Base-by-base conservation (phyloP, 1,139 yeast species). In the Kodamaea plutei region DNA sequence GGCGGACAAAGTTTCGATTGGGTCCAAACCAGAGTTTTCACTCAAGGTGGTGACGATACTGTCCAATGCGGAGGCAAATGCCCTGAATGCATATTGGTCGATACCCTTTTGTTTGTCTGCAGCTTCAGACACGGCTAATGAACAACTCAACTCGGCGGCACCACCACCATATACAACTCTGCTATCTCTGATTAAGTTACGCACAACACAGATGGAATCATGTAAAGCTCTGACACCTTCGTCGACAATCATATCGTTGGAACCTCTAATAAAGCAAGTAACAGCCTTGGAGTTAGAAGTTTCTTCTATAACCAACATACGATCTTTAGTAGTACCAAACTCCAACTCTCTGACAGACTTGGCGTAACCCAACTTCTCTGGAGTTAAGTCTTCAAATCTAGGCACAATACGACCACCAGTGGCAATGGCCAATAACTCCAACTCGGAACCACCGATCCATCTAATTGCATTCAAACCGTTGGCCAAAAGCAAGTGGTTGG, bases 401-500 rank as follows among this genome's bases (percentile, higher is more conserved):
- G 98, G 96, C 26, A 93, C 98, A 47, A 91, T 93, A 50, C 96
- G 79, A 36, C 97, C 98, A 52, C 87, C 83, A 18, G 98, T 91
- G 28, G 98, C 97, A 57, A 93, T 91, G 23, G 98, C 98, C 50
- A 93, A 79, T 43, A 87, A 74, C 64, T 91, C 98, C 48, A 91
- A 73, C 54, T 93, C 99, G 31, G 95, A 87, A 23, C 98, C 98
- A 38, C 98, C 98, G 35, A 93, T 95, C 98, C 98, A 93, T 69
- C 98, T 80, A 26, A 93, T 94, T 21, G 98, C 97, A 31, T 95
- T 95, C 43, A 91, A 73, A 25, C 84, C 76, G 58, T 89, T 87
- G 48, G 93, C 85, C 47, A 89, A 69, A 41, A 91, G 71, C 53
- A 91, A 66, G 59, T 93, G 96, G 61, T 91, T 93, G 26, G 98